Evolutionary conservation across 2,329 filamentous ascomycete species (phyloP).

Genomic region (Graphilbum sp.): DNA sequence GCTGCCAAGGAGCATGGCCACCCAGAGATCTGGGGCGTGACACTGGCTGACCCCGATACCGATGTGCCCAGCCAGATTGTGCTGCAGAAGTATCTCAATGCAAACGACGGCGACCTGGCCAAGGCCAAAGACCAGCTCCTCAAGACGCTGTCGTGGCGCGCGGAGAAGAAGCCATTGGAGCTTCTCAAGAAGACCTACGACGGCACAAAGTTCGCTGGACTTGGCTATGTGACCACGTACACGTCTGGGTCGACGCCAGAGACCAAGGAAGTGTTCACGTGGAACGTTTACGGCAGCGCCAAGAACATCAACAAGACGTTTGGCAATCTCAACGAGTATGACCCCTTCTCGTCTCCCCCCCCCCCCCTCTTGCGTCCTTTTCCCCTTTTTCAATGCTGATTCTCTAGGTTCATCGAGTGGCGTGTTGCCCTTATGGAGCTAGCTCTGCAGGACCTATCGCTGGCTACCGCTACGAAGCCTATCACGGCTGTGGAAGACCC

Average conservation of each 20-base stretch:
- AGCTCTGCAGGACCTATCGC: constrained; percentile 56
- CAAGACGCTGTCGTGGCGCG: constrained; percentile 71
- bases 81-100: constrained; percentile 84
- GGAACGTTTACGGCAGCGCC: constrained; percentile 84
- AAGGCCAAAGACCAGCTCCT: constrained; percentile 64
- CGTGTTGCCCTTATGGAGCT: constrained; percentile 83
- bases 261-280: constrained; percentile 55
- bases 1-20: constrained; percentile 25
- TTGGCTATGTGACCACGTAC: constrained; percentile 72
- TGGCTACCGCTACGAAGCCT: constrained; percentile 49
- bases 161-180: constrained; percentile 53
- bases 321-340: constrained; percentile 64
- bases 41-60: constrained; percentile 33
- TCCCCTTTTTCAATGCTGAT: not conserved
- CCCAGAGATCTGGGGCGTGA: constrained; percentile 76
- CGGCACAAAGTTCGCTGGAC: constrained; percentile 52
- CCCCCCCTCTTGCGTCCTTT: not conserved
- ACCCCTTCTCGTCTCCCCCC: constrained; percentile 12
- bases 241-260: constrained; percentile 28
- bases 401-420: constrained; percentile 67
- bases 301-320: constrained; percentile 72
- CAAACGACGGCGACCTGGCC: constrained; percentile 61
- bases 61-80: constrained; percentile 68
- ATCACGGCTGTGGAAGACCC: constrained; percentile 66
- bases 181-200: constrained; percentile 49